phyloP scores from a whole-genome alignment of 805 yeast genomes.

The Barnettozyma vustinii region DNA sequence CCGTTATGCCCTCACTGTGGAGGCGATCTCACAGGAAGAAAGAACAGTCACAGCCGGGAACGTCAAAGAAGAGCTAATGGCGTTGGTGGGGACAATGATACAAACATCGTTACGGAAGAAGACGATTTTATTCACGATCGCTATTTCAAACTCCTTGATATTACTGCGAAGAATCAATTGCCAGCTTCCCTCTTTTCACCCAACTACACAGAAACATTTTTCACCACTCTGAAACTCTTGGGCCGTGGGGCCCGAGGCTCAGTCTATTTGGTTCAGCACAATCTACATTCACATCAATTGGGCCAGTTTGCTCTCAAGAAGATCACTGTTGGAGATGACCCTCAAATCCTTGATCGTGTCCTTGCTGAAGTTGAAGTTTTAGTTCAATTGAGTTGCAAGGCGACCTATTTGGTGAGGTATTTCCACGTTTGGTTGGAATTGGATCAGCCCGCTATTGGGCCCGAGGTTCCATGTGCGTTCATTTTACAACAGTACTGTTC shows the following conservation, averaged over 20 bases:
- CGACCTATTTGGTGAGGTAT: conserved; percentile 67
- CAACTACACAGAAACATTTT: conserved; percentile 75
- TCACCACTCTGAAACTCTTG: conserved; percentile 50
- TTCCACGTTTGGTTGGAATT: conserved; percentile 91
- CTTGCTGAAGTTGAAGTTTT: conserved; percentile 74
- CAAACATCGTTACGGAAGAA: neutral
- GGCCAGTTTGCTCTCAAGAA: conserved; percentile 84
- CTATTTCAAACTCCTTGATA: conserved; percentile 20
- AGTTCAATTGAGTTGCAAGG: conserved; percentile 40
- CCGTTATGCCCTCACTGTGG: conserved; percentile 12
- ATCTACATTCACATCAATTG: conserved; percentile 60
- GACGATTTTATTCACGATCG: conserved; percentile 9
- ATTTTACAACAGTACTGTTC: conserved; percentile 83
- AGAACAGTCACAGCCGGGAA: neutral
- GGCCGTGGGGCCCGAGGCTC: conserved; percentile 86
- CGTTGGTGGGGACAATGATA: neutral
- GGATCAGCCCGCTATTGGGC: conserved; percentile 46
- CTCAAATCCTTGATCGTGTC: conserved; percentile 62
- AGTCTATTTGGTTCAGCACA: conserved; percentile 79
- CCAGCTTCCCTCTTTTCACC: conserved; percentile 65
- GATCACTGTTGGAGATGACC: conserved; percentile 76
- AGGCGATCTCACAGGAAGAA: neutral
- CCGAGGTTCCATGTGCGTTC: conserved; percentile 64
- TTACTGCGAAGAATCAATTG: conserved; percentile 23
- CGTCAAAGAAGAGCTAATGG: neutral